Evolutionary conservation across 768 basidiomycete genomes (phyloP), one percentile per base, ranked within the genome.

Genomic region (Trametes cingulata): DNA sequence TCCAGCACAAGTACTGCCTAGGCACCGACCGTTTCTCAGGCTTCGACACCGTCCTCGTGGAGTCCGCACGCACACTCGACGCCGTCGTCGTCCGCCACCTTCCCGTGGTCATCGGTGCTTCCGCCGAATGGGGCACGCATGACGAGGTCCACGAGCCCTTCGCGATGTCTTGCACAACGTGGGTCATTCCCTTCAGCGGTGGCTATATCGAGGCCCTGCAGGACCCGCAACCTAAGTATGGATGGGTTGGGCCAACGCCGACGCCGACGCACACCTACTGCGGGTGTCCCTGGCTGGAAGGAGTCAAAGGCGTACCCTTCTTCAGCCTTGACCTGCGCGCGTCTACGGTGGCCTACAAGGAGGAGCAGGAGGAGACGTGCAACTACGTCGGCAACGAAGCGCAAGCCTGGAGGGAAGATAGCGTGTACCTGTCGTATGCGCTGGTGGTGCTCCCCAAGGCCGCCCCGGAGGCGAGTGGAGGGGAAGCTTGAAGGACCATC

Each of bases 1-100:
- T 72, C 14, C 61, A 69, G 20, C 71, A 64, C 62, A 60, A 66
- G 45, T 73, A 75, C 61, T 68, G 60, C 33, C 49, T 68, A 46
- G 68, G 71, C 3, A 68, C 70, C 10, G 49, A 54, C 1, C 55
- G 65, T 36, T 55, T 72, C 50, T 68, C 54, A 49, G 73, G 71
- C 0, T 61, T 67, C 41, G 71, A 73, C 52, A 61, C 62, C 7
- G 45, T 65, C 36, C 40, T 74, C 6, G 47, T 64, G 6, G 62
- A 45, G 4, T n/a, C 46, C 5, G 29, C 41, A 3, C 33, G 55
- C 24, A 50, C 57, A 1, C 65, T 63, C 22, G 48, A 50, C 27
- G 29, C 47, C 22, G 56, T 53, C 24, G n/a, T 25, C 20, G 62
- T 69, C 15, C 60, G 68, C 58, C 47, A 63, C 37, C 61, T 66